Evolutionary conservation across 2,329 filamentous ascomycete genomes (phyloP).

Genomic region (Ophiostoma perfectum): DNA sequence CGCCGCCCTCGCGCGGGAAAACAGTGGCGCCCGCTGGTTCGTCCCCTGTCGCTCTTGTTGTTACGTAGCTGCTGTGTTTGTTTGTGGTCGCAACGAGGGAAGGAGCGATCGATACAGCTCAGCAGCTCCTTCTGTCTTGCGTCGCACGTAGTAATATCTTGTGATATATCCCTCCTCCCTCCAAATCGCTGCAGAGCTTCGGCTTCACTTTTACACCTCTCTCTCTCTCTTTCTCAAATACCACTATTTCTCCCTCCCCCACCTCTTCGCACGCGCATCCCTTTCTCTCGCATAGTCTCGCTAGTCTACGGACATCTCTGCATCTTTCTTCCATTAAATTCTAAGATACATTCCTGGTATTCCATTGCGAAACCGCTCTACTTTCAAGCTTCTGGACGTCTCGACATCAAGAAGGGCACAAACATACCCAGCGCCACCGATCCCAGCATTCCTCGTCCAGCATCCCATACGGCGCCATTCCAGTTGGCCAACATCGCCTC

Average conservation of each 20-base stretch:
- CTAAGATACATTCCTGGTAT: not conserved
- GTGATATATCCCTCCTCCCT: slow-evolving; percentile 20
- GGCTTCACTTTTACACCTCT: slow-evolving; percentile 14
- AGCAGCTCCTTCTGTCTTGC: not conserved
- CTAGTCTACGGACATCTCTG: not conserved
- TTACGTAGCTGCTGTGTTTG: not conserved
- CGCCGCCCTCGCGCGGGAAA: not conserved
- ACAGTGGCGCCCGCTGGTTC: slow-evolving; percentile 9
- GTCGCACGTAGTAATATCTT: slow-evolving; percentile 14
- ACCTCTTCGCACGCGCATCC: not conserved
- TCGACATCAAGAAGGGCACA: not conserved
- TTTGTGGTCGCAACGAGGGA: slow-evolving; percentile 15
- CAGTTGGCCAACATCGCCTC: slow-evolving; percentile 5
- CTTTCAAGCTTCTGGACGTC: not conserved
- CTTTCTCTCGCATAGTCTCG: not conserved
- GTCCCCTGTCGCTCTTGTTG: not conserved
- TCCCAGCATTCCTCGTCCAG: not conserved
- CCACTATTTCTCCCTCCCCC: not conserved
- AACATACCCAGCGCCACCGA: not conserved
- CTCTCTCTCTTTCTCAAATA: slow-evolving; percentile 5
- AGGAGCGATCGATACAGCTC: not conserved
- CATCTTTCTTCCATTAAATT: not conserved
- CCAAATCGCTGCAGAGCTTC: not conserved
- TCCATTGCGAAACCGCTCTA: not conserved
- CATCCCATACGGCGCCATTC: slow-evolving; percentile 18